Base-by-base conservation (phyloP, 2,329 filamentous ascomycete species). In the Claviceps sp. region DNA sequence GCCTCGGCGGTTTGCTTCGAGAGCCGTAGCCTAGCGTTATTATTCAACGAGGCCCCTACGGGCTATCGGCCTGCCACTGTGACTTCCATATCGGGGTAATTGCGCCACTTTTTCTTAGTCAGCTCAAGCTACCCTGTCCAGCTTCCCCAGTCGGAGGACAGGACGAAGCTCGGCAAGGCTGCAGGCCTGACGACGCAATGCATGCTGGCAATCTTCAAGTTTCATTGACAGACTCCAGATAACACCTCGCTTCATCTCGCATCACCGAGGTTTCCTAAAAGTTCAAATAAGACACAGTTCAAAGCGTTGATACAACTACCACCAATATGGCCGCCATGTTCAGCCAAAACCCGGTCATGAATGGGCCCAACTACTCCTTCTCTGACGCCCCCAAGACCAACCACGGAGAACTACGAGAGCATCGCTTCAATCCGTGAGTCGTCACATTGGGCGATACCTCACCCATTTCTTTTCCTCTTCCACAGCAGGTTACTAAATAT, bases 401-500 rank as follows among this genome's bases (percentile, higher is more conserved):
- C 29, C 29, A 34, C 44, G 78, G 76, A 58, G 77, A 79, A 63
- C 73, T 75, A 55, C 76, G 78, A 60, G 72, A 93, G 74, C 90
- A 94, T 71, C 81, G 83, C 61, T 96, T 96, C 74, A 90, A 95
- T 72, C 90, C 91, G 90, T 95, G 79, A 64, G 86, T 48, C 20
- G 9, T 44, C 4, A 45, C 34, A 26, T n/a, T 9, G 17, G 3
- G 13, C 5, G 22, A 16, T 34, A 34, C n/a, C 20, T 36, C n/a
- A 9, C 2, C 22, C 37, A 16, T 7, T 13, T 17, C 13, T 45
- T 4, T 6, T 13, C 11, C n/a, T 14, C 4, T 38, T 14, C 22
- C 5, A 22, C 34, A 29, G 14, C 8, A 29, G 8, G 4, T 3
- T 17, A 29, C 34, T 45, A 14, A 49, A 11, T 5, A 5, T 23